Base-by-base conservation (phyloP, 2,329 filamentous ascomycete species). In the Cercospora janseana region DNA sequence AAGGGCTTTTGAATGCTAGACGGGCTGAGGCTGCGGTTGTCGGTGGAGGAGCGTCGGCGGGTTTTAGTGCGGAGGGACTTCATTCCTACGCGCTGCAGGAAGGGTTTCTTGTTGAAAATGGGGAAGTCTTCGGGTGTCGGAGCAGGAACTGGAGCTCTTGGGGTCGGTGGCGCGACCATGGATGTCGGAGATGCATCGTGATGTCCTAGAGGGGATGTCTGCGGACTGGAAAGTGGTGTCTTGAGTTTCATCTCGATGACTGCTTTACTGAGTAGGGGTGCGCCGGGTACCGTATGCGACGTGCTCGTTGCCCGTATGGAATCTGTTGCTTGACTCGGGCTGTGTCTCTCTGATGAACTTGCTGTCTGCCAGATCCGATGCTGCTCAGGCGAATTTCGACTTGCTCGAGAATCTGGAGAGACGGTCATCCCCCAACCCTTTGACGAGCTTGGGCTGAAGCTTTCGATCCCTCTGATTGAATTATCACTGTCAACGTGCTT, bases 191-290 rank as follows among this genome's bases (percentile, higher is more conserved):
- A 28, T 9, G 18, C 16, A 4, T 15, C 13, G 18, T 32, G 18
- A 18, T 8, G 16, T 9, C 46, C 29, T 4, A 42, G 46, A 13
- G 46, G 54, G 12, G 43, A 58, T 13, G 34, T 52, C 26, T 52
- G 49, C 7, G 57, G 54, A 7, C 53, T 56, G 2, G 52, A 51
- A 6, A 49, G 48, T 26, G 55, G 53, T 2, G 51, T 60, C 38
- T 49, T 49, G 4, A 58, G 51, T 24, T 51, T 43, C 29, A 55
- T 47, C 3, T 56, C 60, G 24, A 61, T 55, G 47, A 63, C 52
- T 7, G 58, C 55, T 20, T 60, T 46, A 2, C 56, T 54, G 7
- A 61, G 52, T 8, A 61, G 32, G 7, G 60, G 58, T 28, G 55
- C 52, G 2, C 51, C 52, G 9, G 54, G 54, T 15, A 10, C 28